Percentiles rank a stretch among this genome's conserved stretches.
phyloP scores from a whole-genome alignment of 2,329 filamentous ascomycete genomes.

The Piedraia hortae region DNA sequence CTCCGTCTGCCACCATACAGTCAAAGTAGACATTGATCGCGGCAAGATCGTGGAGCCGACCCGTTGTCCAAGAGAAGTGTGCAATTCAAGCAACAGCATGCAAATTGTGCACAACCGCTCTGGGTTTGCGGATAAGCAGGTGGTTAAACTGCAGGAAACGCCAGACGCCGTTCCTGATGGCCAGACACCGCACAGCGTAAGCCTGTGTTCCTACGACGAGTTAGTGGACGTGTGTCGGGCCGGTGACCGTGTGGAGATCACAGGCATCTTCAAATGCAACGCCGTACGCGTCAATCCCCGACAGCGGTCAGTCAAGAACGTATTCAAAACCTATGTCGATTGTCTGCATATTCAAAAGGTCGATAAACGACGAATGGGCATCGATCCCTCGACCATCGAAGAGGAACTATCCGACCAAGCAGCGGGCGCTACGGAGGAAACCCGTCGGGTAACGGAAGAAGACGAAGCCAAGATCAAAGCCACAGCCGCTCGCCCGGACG shows the following conservation, averaged over 20 bases:
- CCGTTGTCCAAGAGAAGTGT: conserved; percentile 56
- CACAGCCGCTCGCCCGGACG: conserved; percentile 52
- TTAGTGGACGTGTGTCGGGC: conserved; percentile 94
- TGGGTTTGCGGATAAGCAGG: conserved; percentile 85
- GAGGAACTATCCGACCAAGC: conserved; percentile 49
- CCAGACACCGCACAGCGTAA: conserved; percentile 91
- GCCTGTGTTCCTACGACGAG: conserved; percentile 87
- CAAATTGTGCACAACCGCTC: conserved; percentile 94
- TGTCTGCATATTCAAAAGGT: conserved; percentile 89
- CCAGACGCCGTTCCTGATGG: conserved; percentile 84
- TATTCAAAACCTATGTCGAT: conserved; percentile 96
- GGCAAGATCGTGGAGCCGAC: conserved; percentile 92
- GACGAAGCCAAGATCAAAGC: conserved; percentile 72
- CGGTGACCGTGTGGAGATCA: conserved; percentile 83
- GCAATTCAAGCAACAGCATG: conserved; percentile 79
- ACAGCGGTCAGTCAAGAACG: conserved; percentile 71
- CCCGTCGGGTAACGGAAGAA: conserved; percentile 55
- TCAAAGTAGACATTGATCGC: conserved; percentile 74
- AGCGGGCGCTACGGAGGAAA: conserved; percentile 50
- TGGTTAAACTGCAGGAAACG: conserved; percentile 95
- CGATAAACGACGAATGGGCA: conserved; percentile 79
- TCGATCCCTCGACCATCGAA: conserved; percentile 68
- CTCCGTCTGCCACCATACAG: conserved; percentile 70
- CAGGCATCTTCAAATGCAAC: conserved; percentile 86
- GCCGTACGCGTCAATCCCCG: conserved; percentile 83